phyloP scores from a whole-genome alignment of 75 land plant species.

The Gnetum montanum region DNA sequence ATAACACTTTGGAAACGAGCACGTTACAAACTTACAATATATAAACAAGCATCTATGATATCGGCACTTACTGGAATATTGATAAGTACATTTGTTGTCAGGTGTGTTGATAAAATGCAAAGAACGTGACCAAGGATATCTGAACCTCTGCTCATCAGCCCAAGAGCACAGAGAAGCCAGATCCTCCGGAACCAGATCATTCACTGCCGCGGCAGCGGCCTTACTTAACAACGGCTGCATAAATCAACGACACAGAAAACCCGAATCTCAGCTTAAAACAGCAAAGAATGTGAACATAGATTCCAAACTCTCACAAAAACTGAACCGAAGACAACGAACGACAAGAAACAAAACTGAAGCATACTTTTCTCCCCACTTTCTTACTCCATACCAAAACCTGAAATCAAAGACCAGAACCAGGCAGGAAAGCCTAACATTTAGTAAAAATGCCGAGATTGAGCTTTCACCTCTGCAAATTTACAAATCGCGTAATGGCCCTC shows the following conservation, averaged over 20 bases:
- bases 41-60: neutral
- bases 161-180: constrained; percentile 44
- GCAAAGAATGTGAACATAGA: too few species aligned
- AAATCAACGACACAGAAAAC: neutral
- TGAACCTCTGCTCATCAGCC: constrained; percentile 40
- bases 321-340: too few species aligned
- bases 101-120: constrained; percentile 47
- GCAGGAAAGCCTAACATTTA: neutral
- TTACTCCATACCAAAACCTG: too few species aligned
- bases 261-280: too few species aligned
- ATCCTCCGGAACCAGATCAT: constrained; percentile 28
- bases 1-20: neutral
- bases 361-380: too few species aligned
- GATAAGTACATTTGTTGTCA: constrained; percentile 18
- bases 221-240: constrained; percentile 19
- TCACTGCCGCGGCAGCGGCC: constrained; percentile 19
- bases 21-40: neutral
- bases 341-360: too few species aligned
- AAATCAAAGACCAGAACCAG: too few species aligned
- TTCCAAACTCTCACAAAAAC: too few species aligned
- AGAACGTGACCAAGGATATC: constrained; percentile 23
- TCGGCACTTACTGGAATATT: constrained; percentile 21
- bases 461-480: constrained; percentile 38
- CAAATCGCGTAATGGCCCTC: constrained; percentile 46
- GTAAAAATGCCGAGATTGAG: neutral